These are phyloP conservation scores for Pythium rishiriense DNA, from an alignment of 352 stramenopile species.

Conservation along the genomic window DNA sequence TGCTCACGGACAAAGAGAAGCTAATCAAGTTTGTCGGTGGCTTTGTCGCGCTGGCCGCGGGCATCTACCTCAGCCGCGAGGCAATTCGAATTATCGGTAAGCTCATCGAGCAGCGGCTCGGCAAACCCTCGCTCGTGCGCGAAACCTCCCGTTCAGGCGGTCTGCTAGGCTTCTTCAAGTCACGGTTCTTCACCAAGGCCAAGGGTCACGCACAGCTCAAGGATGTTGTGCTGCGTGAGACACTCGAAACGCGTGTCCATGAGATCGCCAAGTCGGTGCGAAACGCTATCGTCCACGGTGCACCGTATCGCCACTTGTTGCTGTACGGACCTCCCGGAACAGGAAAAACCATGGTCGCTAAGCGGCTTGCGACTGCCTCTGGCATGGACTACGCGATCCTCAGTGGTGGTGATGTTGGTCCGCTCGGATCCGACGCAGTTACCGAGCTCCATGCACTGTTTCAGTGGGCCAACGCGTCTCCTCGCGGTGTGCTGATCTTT, in stretches of 20 bases:
- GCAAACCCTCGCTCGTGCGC: slow-evolving; percentile 70
- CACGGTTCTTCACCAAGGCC: slow-evolving; percentile 22
- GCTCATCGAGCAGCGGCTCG: slow-evolving; percentile 62
- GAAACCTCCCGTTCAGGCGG: slow-evolving; percentile 63
- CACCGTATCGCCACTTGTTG: slow-evolving; percentile 81
- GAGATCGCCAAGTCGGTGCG: slow-evolving; percentile 63
- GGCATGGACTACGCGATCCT: slow-evolving; percentile 86
- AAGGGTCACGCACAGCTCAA: slow-evolving; percentile 47
- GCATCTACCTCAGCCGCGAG: slow-evolving; percentile 67
- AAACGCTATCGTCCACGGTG: slow-evolving; percentile 59
- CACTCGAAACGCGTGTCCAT: slow-evolving; percentile 60
- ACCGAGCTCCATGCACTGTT: slow-evolving; percentile 84
- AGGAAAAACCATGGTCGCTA: slow-evolving; percentile 89
- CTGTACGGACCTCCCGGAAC: slow-evolving; percentile 84
- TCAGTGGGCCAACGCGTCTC: slow-evolving; percentile 74
- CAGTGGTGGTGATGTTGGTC: slow-evolving; percentile 82
- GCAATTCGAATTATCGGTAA: slow-evolving; percentile 55
- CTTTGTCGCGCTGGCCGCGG: slow-evolving; percentile 54
- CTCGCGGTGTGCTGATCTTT: slow-evolving; percentile 81
- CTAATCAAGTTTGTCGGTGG: slow-evolving; percentile 58
- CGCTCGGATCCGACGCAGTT: slow-evolving; percentile 70
- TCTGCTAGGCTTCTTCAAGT: slow-evolving; percentile 45
- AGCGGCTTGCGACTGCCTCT: slow-evolving; percentile 60
- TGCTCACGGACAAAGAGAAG: slow-evolving; percentile 64
- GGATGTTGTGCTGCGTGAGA: slow-evolving; percentile 57